Percentiles rank a stretch among this genome's conserved stretches.
phyloP scores from a whole-genome alignment of 352 stramenopile species.

The Lagenidium sp. region DNA sequence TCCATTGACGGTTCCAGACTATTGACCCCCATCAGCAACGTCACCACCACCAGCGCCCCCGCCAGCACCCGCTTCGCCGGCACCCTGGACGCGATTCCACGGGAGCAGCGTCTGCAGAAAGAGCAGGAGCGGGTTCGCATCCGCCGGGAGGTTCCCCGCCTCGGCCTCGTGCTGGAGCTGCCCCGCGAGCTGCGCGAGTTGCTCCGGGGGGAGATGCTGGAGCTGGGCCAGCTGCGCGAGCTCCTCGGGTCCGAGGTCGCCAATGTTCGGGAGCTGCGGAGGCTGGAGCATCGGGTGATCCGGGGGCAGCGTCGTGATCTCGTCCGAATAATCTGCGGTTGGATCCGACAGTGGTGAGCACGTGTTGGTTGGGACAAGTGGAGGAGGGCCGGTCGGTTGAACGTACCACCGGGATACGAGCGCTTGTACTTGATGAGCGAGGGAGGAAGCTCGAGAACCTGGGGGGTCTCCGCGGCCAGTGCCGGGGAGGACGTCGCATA shows the following conservation, averaged over 20 bases:
- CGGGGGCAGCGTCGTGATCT: slow-evolving; percentile 74
- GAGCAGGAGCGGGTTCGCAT: slow-evolving; percentile 75
- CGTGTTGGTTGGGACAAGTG: too few species aligned
- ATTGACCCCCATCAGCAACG: too few species aligned
- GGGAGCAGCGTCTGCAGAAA: slow-evolving; percentile 80
- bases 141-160: slow-evolving; percentile 57
- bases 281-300: slow-evolving; percentile 83
- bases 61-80: too few species aligned
- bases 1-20: too few species aligned
- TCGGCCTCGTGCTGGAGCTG: slow-evolving; percentile 55
- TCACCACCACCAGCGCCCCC: too few species aligned
- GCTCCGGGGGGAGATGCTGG: slow-evolving; percentile 46
- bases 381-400: too few species aligned
- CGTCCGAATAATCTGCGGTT: slow-evolving; percentile 76
- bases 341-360: too few species aligned
- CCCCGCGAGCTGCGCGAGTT: slow-evolving; percentile 40
- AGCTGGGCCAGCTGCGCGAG: slow-evolving; percentile 18
- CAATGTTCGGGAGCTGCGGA: slow-evolving; percentile 29
- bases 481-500: slow-evolving; percentile 46
- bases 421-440: slow-evolving; percentile 67
- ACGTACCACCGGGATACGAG: slow-evolving; percentile 46
- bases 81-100: slow-evolving; percentile 77
- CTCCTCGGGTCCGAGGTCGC: not conserved
- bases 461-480: slow-evolving; percentile 33
- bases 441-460: slow-evolving; percentile 47